Base-by-base conservation (phyloP, 805 yeast genomes). In the Lachancea cidri region DNA sequence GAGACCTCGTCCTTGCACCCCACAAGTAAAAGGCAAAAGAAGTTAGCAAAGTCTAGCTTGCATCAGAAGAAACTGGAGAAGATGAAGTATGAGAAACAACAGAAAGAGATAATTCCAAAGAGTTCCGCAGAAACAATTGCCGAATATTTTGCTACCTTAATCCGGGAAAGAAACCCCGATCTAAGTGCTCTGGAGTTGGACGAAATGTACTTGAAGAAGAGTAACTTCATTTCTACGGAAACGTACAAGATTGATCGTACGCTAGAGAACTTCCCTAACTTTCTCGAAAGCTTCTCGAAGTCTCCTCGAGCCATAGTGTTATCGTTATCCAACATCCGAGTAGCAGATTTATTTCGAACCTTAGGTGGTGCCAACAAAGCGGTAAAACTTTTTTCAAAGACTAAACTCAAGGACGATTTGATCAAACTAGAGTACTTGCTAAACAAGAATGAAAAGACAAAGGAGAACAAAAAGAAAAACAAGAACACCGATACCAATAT, bases 291-390 rank as follows among this genome's bases (percentile, higher is more conserved):
- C 29, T 75, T 70, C 45, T 75, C 82, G 54, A 70, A 59, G 49
- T 64, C 73, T 20, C 64, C 65, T 17, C 53, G 63, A n/a, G 64
- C 71, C 1, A 52, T 67, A 66, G 73, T 63, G 58, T 78, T 48
- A 62, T 81, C 89, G 0, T 74, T 83, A 70, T 86, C 95, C 0
- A 93, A 95, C 8, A 67, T 87, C 17, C 73, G 97, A 50, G 93
- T 87, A 2, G 91, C 96, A 54, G 96, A 89, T 53, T 72, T 87
- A 2, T 82, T 76, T 55, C 74, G 95, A 49, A 78, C 84, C 1
- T 55, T 76, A 75, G 40, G 70, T 63, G 57, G 71, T 53, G 41
- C 67, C 30, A 72, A 77, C 8, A 75, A 80, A 0, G 75, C 87
- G 3, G 52, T 85, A 36, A 86, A 86, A 58, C 58, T 86, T 36